These are phyloP conservation scores for Dillenia turbinata DNA, from an alignment of 164 flowering plant species.

Conservation along the genomic window DNA sequence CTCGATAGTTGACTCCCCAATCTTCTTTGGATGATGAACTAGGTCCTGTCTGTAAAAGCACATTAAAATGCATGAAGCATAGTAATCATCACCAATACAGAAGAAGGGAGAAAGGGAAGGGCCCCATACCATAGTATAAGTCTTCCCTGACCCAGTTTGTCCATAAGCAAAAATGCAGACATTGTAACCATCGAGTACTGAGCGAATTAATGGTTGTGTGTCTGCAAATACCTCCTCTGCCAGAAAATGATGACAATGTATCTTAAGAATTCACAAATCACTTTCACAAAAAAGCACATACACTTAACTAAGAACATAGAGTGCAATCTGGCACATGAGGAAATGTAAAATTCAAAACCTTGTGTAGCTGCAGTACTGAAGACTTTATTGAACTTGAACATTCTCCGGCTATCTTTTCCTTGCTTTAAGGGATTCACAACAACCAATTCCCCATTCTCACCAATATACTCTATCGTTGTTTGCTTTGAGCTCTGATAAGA, in stretches of 20 bases:
- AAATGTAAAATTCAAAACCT: slow-evolving; percentile 38
- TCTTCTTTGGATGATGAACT: slow-evolving; percentile 34
- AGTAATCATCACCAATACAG: no score
- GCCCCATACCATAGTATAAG: slow-evolving; percentile 78
- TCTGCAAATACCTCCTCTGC: slow-evolving; percentile 89
- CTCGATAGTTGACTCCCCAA: slow-evolving; percentile 77
- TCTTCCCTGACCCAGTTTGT: slow-evolving; percentile 97
- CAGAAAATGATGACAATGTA: not conserved
- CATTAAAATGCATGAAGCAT: no score
- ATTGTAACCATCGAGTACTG: slow-evolving; percentile 92
- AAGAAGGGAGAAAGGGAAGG: slow-evolving; percentile 1
- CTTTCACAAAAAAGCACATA: no score
- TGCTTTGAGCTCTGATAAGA: slow-evolving; percentile 66
- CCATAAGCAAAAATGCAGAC: slow-evolving; percentile 98
- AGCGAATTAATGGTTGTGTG: slow-evolving; percentile 84
- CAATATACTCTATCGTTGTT: slow-evolving; percentile 72
- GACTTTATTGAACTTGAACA: slow-evolving; percentile 87
- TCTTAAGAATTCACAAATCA: no score
- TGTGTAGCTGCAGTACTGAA: slow-evolving; percentile 75
- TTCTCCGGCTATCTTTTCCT: slow-evolving; percentile 71
- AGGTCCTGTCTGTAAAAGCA: slow-evolving; percentile 51
- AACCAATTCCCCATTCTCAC: slow-evolving; percentile 87
- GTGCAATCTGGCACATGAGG: no score
- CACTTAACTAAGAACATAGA: no score
- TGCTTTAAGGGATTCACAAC: slow-evolving; percentile 74